Base-by-base conservation (phyloP, 371 early-diverging fungal species). In the Entomophthora muscae region DNA sequence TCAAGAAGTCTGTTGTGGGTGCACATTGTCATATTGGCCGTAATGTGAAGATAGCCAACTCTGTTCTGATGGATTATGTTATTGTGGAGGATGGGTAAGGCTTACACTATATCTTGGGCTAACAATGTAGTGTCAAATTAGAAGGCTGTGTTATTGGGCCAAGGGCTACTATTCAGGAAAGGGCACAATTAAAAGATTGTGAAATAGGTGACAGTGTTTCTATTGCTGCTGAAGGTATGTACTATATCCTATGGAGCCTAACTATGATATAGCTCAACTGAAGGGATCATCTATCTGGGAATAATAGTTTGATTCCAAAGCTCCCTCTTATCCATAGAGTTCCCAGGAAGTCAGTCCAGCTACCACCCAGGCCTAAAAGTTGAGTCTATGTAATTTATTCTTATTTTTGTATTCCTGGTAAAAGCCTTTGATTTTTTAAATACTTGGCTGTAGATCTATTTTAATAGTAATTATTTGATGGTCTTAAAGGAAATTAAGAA, bases 21-120 rank as follows among this genome's bases (percentile, higher is more conserved):
- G 79, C 84, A 21, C 92, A 96, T 71, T 88, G 93, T 70, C 70
- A 79, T 22, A 90, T 97, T 73, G 98, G 98, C 57, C 89, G 87
- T 71, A 88, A 90, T 63, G 93, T 93, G 70, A 95, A 95, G 74
- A 89, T 97, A 67, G 81, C 80, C 61, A 91, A 90, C 70, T 90
- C 90, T 22, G 83, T 97, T 52, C 77, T 97, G 58, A 91, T 93
- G 94, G 96, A 97, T 70, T 80, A 93, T 67, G 88, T 88, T n/a
- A 76, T 85, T 3, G 76, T 93, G 59, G 89, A 83, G 54, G 92
- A 93, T 70, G 77, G 79, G 86, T 89, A 79, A 69, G 76, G 73
- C 32, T 30, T 42, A 30, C 10, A 27, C 3, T 61, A 28, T 26
- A 51, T 2, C 52, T 55, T 56, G 26, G 12, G 54, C 53, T 24